Percentiles rank a stretch among this genome's conserved stretches.
Conservation (phyloP, 2,329 filamentous ascomycete genomes). For the Neofusicoccum ribis region DNA sequence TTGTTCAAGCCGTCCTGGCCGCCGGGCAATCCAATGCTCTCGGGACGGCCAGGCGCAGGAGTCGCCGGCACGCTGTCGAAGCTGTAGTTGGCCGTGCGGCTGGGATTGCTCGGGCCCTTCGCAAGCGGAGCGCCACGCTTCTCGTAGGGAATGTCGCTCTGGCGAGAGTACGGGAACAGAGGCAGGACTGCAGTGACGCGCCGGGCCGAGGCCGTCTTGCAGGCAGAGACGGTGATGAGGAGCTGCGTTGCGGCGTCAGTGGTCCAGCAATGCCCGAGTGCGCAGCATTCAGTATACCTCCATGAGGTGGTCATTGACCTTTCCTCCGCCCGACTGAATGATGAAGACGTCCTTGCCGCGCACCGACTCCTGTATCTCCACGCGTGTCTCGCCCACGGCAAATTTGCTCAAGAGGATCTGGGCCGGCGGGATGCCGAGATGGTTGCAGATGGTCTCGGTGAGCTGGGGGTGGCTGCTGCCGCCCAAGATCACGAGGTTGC, state of each 20-base stretch:
- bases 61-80: slow-evolving; percentile 92
- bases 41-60: slow-evolving; percentile 70
- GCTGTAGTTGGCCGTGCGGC: slow-evolving; percentile 62
- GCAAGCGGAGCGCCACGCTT: slow-evolving; percentile 87
- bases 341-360: slow-evolving; percentile 99
- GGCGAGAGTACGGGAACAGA: slow-evolving; percentile 93
- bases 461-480: slow-evolving; percentile 90
- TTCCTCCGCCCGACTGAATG: slow-evolving; percentile 88
- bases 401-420: slow-evolving; percentile 88
- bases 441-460: slow-evolving; percentile 81
- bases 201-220: slow-evolving; percentile 90
- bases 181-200: slow-evolving; percentile 92
- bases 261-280: slow-evolving; percentile 12
- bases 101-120: slow-evolving; percentile 56
- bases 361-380: slow-evolving; percentile 95
- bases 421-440: slow-evolving; percentile 82
- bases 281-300: slow-evolving; percentile 49
- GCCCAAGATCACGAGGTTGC: slow-evolving; percentile 91
- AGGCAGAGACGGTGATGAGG: slow-evolving; percentile 97
- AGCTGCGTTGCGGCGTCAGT: slow-evolving; percentile 45
- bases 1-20: slow-evolving; percentile 70
- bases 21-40: slow-evolving; percentile 65
- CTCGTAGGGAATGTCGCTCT: slow-evolving; percentile 96
- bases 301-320: slow-evolving; percentile 94
- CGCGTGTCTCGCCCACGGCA: slow-evolving; percentile 89